These are phyloP conservation scores for Ogataea minuta DNA, from an alignment of 805 yeast genomes.

Conservation along the genomic window DNA sequence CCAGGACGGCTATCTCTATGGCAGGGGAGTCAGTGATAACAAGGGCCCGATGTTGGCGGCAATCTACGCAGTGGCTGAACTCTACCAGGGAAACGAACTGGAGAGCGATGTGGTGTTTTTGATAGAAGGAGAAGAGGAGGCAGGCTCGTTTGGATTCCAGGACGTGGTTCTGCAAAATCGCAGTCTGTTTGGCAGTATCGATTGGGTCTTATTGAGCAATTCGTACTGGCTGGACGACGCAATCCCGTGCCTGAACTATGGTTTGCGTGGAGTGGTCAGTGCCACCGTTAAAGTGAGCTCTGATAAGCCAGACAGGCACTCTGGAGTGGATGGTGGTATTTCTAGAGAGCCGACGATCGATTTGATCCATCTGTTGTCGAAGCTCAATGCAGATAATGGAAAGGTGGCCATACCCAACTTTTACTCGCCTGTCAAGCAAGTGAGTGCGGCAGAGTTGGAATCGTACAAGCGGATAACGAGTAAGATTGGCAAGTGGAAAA, in stretches of 20 bases:
- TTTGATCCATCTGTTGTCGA: constrained; percentile 66
- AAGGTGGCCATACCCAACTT: constrained; percentile 64
- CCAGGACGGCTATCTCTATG: constrained; percentile 80
- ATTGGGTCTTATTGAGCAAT: constrained; percentile 87
- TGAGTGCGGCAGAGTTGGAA: constrained; percentile 55
- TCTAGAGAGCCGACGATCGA: constrained; percentile 88
- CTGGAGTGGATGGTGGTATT: constrained; percentile 96
- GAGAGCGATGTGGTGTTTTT: constrained; percentile 75
- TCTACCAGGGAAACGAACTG: constrained; percentile 50
- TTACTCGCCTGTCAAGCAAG: constrained; percentile 60
- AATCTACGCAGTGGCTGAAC: constrained; percentile 78
- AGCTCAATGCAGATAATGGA: constrained; percentile 57
- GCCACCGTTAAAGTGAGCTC: constrained; percentile 68
- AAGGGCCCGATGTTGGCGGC: constrained; percentile 92
- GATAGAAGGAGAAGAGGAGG: constrained; percentile 94
- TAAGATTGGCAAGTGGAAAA: constrained; percentile 29
- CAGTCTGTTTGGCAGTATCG: constrained; percentile 64
- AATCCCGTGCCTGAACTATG: constrained; percentile 91
- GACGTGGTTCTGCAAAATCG: constrained; percentile 55
- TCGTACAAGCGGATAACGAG: constrained; percentile 61
- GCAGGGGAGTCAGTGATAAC: constrained; percentile 91
- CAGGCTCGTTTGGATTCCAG: constrained; percentile 85
- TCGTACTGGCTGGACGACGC: constrained; percentile 92
- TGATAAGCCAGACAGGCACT: constrained; percentile 84
- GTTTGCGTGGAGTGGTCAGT: constrained; percentile 87